Percentiles rank a stretch among this genome's conserved stretches.
Evolutionary conservation across 805 yeast species (phyloP).

Genomic region (Metschnikowia henanensis): DNA sequence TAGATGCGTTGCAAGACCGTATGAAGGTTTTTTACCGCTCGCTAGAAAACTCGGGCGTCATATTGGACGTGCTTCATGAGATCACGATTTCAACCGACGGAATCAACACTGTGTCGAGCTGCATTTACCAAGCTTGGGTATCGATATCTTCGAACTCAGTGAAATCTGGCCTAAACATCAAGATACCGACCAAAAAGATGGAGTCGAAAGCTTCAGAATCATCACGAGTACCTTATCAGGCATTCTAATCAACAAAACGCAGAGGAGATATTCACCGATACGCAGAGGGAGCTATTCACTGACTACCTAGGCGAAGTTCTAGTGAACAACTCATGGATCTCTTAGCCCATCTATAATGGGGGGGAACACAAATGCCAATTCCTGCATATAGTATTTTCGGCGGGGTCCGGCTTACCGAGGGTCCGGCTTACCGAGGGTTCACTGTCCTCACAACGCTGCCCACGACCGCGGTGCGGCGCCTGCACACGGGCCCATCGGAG

Average conservation of each 20-base stretch:
- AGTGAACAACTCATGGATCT: conserved; percentile 30
- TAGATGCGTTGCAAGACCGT: conserved; percentile 11
- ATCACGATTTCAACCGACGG: conserved; percentile 32
- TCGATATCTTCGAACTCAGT: conserved; percentile 14
- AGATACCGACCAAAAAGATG: conserved; percentile 21
- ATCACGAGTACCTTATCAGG: conserved; percentile 25
- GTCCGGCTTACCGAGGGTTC: no score
- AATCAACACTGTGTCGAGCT: conserved; percentile 28
- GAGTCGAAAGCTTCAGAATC: conserved; percentile 28
- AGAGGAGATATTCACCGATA: conserved; percentile 25
- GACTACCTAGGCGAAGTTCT: conserved; percentile 27
- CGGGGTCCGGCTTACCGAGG: no score
- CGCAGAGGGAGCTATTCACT: no score
- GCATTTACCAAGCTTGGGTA: conserved; percentile 16
- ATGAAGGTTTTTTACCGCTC: conserved; percentile 16
- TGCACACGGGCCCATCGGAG: not conserved
- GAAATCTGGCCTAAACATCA: conserved; percentile 19
- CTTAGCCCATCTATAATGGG: conserved; percentile 28
- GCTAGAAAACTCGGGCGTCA: conserved; percentile 27
- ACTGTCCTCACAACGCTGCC: no score
- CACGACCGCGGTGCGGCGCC: no score
- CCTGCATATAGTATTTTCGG: no score
- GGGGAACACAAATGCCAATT: no score
- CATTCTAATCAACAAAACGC: conserved; percentile 30
- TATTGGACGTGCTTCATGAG: conserved; percentile 25